Percentiles rank a stretch among this genome's conserved stretches.
These are phyloP conservation scores for Protomyces lactucae-debilis DNA, from an alignment of 1,139 yeast species.

Conservation along the genomic window DNA sequence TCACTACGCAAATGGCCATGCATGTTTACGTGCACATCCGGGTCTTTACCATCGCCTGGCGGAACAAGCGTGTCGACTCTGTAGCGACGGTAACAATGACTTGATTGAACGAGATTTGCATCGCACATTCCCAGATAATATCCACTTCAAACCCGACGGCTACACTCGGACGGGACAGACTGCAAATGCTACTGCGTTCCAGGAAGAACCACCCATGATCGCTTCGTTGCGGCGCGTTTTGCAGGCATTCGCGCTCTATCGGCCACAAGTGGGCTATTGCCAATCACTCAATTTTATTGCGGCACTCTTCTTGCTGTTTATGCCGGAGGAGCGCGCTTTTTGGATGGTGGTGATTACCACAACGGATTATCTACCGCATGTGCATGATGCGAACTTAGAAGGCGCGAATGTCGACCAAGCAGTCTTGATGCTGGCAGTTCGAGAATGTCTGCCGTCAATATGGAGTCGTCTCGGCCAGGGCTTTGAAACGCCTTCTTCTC, in stretches of 20 bases:
- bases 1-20: slow-evolving; percentile 63
- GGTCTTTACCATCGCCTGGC: slow-evolving; percentile 61
- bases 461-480: slow-evolving; percentile 55
- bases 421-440: slow-evolving; percentile 77
- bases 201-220: slow-evolving; percentile 58
- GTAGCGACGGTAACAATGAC: slow-evolving; percentile 43
- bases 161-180: slow-evolving; percentile 35
- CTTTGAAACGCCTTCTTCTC: slow-evolving; percentile 39
- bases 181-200: neutral
- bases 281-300: slow-evolving; percentile 90
- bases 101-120: slow-evolving; percentile 89
- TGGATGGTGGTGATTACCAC: slow-evolving; percentile 95
- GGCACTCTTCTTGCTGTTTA: slow-evolving; percentile 71
- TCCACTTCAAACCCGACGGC: slow-evolving; percentile 52
- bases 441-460: slow-evolving; percentile 74
- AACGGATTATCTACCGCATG: slow-evolving; percentile 79
- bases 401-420: slow-evolving; percentile 97
- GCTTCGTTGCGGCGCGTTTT: slow-evolving; percentile 72
- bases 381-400: slow-evolving; percentile 82
- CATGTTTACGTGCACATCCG: slow-evolving; percentile 44
- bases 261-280: slow-evolving; percentile 90
- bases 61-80: slow-evolving; percentile 57
- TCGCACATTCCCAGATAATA: slow-evolving; percentile 90
- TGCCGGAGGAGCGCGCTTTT: slow-evolving; percentile 69
- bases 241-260: slow-evolving; percentile 76